A percentile compares a stretch with the other conserved stretches of the same genome.
Evolutionary conservation across 1,284 basidiomycete genomes (phyloP).

Genomic region (Irpex lacteus): DNA sequence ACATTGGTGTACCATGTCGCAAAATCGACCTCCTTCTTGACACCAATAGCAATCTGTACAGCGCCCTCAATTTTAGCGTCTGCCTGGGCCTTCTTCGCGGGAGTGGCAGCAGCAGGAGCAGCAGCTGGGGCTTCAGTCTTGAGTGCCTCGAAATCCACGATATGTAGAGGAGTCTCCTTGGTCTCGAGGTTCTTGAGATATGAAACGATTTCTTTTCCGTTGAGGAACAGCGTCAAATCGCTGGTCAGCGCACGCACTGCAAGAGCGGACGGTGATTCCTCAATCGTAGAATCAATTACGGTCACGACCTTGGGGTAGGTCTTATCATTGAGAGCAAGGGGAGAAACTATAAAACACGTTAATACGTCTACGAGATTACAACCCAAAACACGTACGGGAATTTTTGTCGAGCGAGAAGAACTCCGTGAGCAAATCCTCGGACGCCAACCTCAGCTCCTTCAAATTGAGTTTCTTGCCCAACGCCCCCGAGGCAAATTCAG

Average conservation of each 20-base stretch:
- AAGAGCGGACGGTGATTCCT: conserved; percentile 57
- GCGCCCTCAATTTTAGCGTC: conserved; percentile 84
- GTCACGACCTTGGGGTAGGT: conserved; percentile 76
- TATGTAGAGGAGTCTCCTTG: conserved; percentile 57
- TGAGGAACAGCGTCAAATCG: conserved; percentile 70
- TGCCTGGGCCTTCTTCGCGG: conserved; percentile 59
- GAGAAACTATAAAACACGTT: conserved; percentile 57
- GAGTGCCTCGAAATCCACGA: conserved; percentile 72
- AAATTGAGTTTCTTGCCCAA: conserved; percentile 83
- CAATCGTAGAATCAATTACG: conserved; percentile 78
- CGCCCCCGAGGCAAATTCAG: conserved; percentile 74
- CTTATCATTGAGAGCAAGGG: conserved; percentile 68
- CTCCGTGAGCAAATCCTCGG: conserved; percentile 83
- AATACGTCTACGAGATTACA: not conserved
- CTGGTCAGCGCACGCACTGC: conserved; percentile 79
- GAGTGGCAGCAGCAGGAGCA: conserved; percentile 34
- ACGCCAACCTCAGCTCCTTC: conserved; percentile 89
- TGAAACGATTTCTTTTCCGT: conserved; percentile 69
- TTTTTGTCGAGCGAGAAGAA: conserved; percentile 87
- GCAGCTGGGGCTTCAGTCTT: conserved; percentile 44
- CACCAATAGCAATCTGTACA: conserved; percentile 88
- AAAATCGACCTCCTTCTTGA: conserved; percentile 95
- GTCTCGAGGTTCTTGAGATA: conserved; percentile 75
- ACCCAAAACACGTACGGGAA: conserved; percentile 58
- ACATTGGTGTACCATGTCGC: conserved; percentile 93